Evolutionary conservation across 495 filamentous ascomycete species (phyloP).

Genomic region (Trichoderma reesei): DNA sequence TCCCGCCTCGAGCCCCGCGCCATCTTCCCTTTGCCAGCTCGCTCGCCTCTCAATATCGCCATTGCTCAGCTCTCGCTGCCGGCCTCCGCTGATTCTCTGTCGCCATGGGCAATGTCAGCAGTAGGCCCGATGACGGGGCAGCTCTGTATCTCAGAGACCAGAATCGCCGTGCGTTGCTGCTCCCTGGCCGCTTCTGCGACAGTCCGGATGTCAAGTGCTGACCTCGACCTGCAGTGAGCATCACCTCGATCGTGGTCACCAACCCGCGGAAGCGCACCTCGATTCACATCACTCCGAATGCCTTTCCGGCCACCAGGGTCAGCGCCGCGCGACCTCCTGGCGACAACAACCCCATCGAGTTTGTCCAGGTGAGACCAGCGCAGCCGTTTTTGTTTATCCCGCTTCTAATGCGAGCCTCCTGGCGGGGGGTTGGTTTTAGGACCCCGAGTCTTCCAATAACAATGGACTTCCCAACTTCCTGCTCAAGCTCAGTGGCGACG

Average conservation of each 20-base stretch:
- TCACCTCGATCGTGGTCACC: constrained; percentile 64
- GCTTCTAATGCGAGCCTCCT: constrained; percentile 2
- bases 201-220: neutral
- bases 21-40: constrained; percentile 16
- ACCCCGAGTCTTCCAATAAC: constrained; percentile 57
- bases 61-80: constrained; percentile 14
- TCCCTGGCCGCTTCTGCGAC: neutral
- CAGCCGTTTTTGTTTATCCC: neutral
- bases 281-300: constrained; percentile 73
- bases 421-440: constrained; percentile 40
- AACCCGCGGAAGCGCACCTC: constrained; percentile 66
- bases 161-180: constrained; percentile 55
- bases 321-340: constrained; percentile 62
- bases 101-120: constrained; percentile 87
- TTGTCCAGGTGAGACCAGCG: constrained; percentile 64
- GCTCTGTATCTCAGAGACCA: constrained; percentile 83
- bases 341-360: constrained; percentile 74
- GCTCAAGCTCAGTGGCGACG: constrained; percentile 77
- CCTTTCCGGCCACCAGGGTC: constrained; percentile 76
- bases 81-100: constrained; percentile 11
- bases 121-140: constrained; percentile 78
- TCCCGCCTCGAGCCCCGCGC: constrained; percentile 9
- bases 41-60: constrained; percentile 16
- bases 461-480: constrained; percentile 61
- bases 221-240: constrained; percentile 53